Percentiles rank a stretch among this genome's conserved stretches.
phyloP scores from a whole-genome alignment of 73 alveolate genomes.

The Durusdinium trenchii region DNA sequence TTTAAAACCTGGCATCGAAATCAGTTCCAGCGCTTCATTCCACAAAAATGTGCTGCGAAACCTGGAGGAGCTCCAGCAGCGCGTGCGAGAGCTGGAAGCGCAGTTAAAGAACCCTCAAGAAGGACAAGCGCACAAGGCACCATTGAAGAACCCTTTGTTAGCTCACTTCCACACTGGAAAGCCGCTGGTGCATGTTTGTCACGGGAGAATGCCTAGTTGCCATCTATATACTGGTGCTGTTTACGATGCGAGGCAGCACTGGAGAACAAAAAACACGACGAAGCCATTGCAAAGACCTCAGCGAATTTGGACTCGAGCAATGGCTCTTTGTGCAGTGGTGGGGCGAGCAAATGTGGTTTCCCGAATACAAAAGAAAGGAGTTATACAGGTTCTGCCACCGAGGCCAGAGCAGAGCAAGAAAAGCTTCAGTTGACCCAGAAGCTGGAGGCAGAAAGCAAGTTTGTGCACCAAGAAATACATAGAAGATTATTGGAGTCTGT shows the following conservation, averaged over 20 bases:
- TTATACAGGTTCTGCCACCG: not conserved
- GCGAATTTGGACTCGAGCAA: not conserved
- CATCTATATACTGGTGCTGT: no score
- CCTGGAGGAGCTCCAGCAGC: conserved; percentile 69
- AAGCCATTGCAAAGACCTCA: conserved; percentile 47
- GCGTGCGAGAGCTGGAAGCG: conserved; percentile 38
- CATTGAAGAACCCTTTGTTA: not conserved
- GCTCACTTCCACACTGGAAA: not conserved
- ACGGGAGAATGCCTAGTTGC: not conserved
- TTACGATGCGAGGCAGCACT: conserved; percentile 54
- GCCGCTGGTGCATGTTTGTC: not conserved
- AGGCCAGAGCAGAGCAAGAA: conserved; percentile 89
- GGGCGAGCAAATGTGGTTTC: not conserved
- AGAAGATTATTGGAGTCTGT: no score
- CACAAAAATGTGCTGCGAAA: not conserved
- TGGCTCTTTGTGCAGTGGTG: not conserved
- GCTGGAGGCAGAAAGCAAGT: no score
- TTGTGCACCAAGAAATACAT: no score
- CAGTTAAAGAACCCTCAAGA: conserved; percentile 49
- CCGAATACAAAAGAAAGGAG: not conserved
- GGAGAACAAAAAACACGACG: conserved; percentile 73
- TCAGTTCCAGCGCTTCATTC: not conserved
- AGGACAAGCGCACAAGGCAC: conserved; percentile 54
- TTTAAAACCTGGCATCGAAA: not conserved
- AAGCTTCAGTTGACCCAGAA: conserved; percentile 65